Evolutionary conservation across 83 land plant species (phyloP).

Genomic region (Diphasiastrum complanatum): DNA sequence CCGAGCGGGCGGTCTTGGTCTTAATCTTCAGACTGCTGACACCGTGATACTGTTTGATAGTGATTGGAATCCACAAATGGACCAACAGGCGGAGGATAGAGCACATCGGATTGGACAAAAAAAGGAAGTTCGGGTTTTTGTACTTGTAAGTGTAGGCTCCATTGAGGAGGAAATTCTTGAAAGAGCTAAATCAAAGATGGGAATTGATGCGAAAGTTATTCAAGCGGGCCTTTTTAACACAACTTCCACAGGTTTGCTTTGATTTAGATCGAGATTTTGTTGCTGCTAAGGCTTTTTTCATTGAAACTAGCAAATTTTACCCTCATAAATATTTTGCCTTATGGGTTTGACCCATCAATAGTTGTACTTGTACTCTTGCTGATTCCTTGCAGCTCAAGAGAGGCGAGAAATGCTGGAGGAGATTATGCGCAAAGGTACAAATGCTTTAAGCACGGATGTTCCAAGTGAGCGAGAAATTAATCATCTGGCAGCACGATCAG

Average conservation of each 20-base stretch:
- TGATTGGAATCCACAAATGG: conserved; percentile 99
- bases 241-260: conserved; percentile 67
- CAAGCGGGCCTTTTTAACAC: conserved; percentile 97
- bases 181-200: conserved; percentile 98
- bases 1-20: conserved; percentile 96
- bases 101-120: conserved; percentile 97
- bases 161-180: conserved; percentile 95
- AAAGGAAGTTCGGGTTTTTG: conserved; percentile 96
- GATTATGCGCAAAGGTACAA: conserved; percentile 87
- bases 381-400: conserved; percentile 68
- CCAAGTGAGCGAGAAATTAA: conserved; percentile 98
- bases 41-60: conserved; percentile 95
- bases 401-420: conserved; percentile 86
- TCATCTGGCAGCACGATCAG: conserved; percentile 77
- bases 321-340: neutral
- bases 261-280: neutral
- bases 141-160: conserved; percentile 90
- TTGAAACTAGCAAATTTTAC: neutral
- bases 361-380: neutral
- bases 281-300: neutral
- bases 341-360: neutral
- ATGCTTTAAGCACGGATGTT: conserved; percentile 78
- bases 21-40: conserved; percentile 93
- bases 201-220: conserved; percentile 96
- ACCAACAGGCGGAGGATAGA: conserved; percentile 98